phyloP scores from a whole-genome alignment of 164 flowering plant species.

The Macadamia integrifolia region DNA sequence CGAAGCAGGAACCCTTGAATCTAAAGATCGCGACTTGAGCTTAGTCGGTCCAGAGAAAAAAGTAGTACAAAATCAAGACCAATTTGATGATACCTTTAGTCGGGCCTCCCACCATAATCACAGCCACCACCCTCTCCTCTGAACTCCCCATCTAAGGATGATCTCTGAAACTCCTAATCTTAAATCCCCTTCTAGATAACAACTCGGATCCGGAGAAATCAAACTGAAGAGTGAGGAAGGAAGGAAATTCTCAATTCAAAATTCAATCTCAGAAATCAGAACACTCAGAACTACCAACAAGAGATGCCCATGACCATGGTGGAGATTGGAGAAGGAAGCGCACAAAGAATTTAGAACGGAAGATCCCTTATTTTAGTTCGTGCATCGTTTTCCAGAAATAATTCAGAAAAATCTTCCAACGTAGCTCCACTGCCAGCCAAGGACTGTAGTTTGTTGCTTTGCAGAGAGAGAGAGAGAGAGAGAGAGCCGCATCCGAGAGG shows the following conservation, averaged over 20 bases:
- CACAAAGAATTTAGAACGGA: too few relatives aligned
- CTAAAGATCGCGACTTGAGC: neutral
- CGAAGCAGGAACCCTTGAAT: neutral
- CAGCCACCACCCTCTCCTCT: slow-evolving; percentile 83
- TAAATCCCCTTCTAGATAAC: neutral
- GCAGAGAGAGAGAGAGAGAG: too few relatives aligned
- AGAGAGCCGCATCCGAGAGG: too few relatives aligned
- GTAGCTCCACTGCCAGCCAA: too few relatives aligned
- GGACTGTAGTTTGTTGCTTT: too few relatives aligned
- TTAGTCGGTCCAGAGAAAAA: neutral
- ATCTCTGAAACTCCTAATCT: neutral
- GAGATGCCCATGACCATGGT: too few relatives aligned
- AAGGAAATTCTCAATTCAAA: neutral
- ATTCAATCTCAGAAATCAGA: neutral
- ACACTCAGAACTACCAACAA: neutral
- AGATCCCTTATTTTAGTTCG: too few relatives aligned
- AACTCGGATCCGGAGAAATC: neutral
- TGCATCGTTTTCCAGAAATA: too few relatives aligned
- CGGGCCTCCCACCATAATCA: slow-evolving; percentile 94
- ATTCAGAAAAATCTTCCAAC: too few relatives aligned
- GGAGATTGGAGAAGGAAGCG: too few relatives aligned
- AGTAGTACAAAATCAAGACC: neutral
- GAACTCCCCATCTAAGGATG: slow-evolving; percentile 44
- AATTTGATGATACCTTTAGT: slow-evolving; percentile 60
- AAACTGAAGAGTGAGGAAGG: neutral